phyloP scores from a whole-genome alignment of 176 grass and related monocot genomes.

The Calamus simplicifolius region DNA sequence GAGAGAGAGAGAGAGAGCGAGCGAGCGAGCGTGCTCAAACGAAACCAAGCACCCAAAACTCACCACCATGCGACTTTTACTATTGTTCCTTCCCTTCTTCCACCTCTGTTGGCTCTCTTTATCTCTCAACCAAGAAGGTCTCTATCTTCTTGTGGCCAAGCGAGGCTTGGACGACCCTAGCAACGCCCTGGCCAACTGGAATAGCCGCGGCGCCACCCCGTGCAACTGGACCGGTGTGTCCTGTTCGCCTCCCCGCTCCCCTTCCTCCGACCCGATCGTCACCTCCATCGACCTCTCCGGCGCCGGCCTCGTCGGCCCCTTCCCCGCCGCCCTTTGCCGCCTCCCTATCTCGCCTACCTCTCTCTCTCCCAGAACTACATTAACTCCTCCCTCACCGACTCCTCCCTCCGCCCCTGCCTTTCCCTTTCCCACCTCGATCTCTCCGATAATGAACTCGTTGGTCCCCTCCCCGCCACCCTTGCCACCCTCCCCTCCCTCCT shows the following conservation, averaged over 20 bases:
- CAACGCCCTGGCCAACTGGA: constrained; percentile 32
- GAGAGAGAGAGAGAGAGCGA: too few species aligned
- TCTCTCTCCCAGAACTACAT: constrained; percentile 53
- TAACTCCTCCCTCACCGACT: constrained; percentile 36
- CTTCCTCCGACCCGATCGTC: constrained; percentile 31
- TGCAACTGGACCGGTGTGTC: constrained; percentile 60
- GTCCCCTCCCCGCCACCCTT: constrained; percentile 51
- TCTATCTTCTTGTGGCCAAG: constrained; percentile 47
- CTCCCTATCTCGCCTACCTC: constrained; percentile 38
- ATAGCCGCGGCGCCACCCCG: constrained; percentile 32
- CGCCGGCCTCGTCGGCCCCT: constrained; percentile 27
- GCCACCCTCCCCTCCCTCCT: constrained; percentile 45
- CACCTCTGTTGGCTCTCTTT: not conserved
- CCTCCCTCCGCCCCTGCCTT: constrained; percentile 8
- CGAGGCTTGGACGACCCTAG: constrained; percentile 23
- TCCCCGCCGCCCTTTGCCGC: constrained; percentile 63
- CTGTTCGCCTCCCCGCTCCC: constrained; percentile 12
- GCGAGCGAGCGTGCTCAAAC: too few species aligned
- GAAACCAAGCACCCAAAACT: not conserved
- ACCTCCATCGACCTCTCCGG: not conserved
- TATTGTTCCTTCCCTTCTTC: constrained; percentile 9
- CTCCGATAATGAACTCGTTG: constrained; percentile 44
- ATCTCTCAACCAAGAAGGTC: constrained; percentile 46
- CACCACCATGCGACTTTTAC: not conserved
- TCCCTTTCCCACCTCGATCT: constrained; percentile 54